These are phyloP conservation scores for Zangia roseola DNA, from an alignment of 768 basidiomycete genomes.

Conservation along the genomic window DNA sequence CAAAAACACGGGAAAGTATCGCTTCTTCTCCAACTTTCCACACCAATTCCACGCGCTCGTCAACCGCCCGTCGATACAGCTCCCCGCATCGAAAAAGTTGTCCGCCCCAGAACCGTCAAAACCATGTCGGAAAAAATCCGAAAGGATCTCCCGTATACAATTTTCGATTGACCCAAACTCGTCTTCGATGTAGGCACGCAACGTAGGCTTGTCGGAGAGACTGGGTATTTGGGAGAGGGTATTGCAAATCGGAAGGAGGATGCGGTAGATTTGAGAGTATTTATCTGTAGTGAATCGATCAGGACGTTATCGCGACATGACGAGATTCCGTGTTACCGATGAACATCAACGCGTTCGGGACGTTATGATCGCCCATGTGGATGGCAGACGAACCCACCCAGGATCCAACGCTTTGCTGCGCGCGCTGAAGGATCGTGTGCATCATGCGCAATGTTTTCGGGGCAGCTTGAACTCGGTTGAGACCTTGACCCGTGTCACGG, in stretches of 20 bases:
- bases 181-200: slow-evolving; percentile 73
- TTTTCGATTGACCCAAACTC: slow-evolving; percentile 80
- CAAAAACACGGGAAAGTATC: slow-evolving; percentile 77
- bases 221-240: slow-evolving; percentile 69
- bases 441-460: slow-evolving; percentile 91
- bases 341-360: slow-evolving; percentile 70
- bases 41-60: slow-evolving; percentile 96
- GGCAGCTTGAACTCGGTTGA: slow-evolving; percentile 83
- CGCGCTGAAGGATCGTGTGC: slow-evolving; percentile 82
- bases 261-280: slow-evolving; percentile 90
- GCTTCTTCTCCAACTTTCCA: slow-evolving; percentile 80
- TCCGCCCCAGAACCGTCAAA: slow-evolving; percentile 92
- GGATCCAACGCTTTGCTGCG: slow-evolving; percentile 74
- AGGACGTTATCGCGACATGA: neutral
- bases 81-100: slow-evolving; percentile 87
- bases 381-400: slow-evolving; percentile 89
- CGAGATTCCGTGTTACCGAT: slow-evolving; percentile 45
- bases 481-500: slow-evolving; percentile 87
- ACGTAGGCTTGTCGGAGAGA: slow-evolving; percentile 65
- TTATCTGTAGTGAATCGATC: slow-evolving; percentile 50
- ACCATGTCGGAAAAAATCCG: slow-evolving; percentile 85
- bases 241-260: slow-evolving; percentile 84
- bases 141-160: slow-evolving; percentile 65
- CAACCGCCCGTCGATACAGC: slow-evolving; percentile 78
- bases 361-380: slow-evolving; percentile 83